Evolutionary conservation across 2,329 filamentous ascomycete genomes (phyloP).

Genomic region (Pseudogymnoascus sp.): DNA sequence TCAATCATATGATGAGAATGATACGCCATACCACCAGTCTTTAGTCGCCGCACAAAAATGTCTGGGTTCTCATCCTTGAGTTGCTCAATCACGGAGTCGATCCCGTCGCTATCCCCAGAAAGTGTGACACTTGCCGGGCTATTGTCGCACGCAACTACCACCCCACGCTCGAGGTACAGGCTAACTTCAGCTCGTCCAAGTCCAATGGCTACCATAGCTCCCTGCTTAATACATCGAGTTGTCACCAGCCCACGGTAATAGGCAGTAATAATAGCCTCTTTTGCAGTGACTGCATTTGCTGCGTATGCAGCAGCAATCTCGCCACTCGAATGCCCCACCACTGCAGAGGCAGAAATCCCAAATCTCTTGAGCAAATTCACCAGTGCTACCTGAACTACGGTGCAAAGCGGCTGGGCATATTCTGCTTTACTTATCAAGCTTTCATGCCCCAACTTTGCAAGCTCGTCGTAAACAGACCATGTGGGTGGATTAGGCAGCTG

Average conservation of each 20-base stretch:
- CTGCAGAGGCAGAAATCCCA: slow-evolving; percentile 30
- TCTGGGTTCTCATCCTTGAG: slow-evolving; percentile 13
- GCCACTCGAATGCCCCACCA: slow-evolving; percentile 39
- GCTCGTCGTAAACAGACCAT: not conserved
- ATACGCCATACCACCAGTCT: slow-evolving; percentile 21
- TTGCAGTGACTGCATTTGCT: slow-evolving; percentile 26
- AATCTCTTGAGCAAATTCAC: slow-evolving; percentile 35
- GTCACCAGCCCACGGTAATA: slow-evolving; percentile 30
- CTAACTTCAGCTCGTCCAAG: slow-evolving; percentile 14
- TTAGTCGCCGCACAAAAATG: slow-evolving; percentile 16
- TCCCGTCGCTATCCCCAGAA: slow-evolving; percentile 14
- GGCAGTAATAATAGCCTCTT: slow-evolving; percentile 34
- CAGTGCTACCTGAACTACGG: slow-evolving; percentile 39
- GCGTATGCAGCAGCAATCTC: slow-evolving; percentile 41
- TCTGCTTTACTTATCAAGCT: slow-evolving; percentile 37
- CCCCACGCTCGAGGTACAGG: slow-evolving; percentile 9
- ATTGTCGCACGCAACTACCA: slow-evolving; percentile 29
- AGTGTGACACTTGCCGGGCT: slow-evolving; percentile 21
- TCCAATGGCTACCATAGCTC: slow-evolving; percentile 47
- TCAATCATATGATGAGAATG: slow-evolving; percentile 28
- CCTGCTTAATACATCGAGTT: slow-evolving; percentile 27
- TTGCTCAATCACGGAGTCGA: slow-evolving; percentile 19
- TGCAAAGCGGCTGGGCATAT: slow-evolving; percentile 34
- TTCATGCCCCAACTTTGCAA: slow-evolving; percentile 11
- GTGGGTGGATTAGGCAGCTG: not conserved